These are phyloP conservation scores for Acorus gramineus DNA, from an alignment of 106 monocot species.

Conservation along the genomic window DNA sequence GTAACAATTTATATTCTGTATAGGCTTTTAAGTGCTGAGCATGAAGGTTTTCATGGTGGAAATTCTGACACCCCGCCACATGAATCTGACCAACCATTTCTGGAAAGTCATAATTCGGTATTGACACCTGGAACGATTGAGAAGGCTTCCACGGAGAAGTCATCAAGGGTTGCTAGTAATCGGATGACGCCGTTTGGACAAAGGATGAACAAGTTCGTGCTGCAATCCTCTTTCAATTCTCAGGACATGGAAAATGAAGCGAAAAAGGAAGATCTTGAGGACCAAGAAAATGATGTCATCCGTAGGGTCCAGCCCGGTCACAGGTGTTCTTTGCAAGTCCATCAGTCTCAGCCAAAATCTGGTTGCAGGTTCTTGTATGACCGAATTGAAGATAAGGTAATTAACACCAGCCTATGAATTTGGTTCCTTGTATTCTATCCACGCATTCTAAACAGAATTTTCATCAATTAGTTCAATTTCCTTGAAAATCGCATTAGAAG, in stretches of 20 bases:
- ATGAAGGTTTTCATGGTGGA: constrained; percentile 26
- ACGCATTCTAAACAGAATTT: no score
- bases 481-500: constrained; percentile 72
- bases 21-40: constrained; percentile 52
- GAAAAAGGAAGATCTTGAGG: constrained; percentile 22
- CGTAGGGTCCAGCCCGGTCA: constrained; percentile 60
- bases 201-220: constrained; percentile 60
- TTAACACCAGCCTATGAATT: background rate
- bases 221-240: constrained; percentile 46
- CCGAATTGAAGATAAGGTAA: constrained; percentile 76
- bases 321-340: constrained; percentile 62
- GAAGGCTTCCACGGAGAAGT: constrained; percentile 30
- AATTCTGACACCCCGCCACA: constrained; percentile 31
- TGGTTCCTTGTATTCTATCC: no score
- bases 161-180: constrained; percentile 10
- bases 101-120: constrained; percentile 18
- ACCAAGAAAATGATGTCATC: constrained; percentile 63
- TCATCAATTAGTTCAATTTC: constrained; percentile 44
- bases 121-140: constrained; percentile 34
- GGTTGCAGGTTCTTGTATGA: constrained; percentile 86
- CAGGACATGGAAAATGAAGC: constrained; percentile 12
- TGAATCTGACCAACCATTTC: constrained; percentile 23
- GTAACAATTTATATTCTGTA: constrained; percentile 6
- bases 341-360: constrained; percentile 43
- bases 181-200: constrained; percentile 83